Percentiles rank a stretch among this genome's conserved stretches.
These are phyloP conservation scores for Pugionium dolabratum DNA, from an alignment of 345 rosid species.

Conservation along the genomic window DNA sequence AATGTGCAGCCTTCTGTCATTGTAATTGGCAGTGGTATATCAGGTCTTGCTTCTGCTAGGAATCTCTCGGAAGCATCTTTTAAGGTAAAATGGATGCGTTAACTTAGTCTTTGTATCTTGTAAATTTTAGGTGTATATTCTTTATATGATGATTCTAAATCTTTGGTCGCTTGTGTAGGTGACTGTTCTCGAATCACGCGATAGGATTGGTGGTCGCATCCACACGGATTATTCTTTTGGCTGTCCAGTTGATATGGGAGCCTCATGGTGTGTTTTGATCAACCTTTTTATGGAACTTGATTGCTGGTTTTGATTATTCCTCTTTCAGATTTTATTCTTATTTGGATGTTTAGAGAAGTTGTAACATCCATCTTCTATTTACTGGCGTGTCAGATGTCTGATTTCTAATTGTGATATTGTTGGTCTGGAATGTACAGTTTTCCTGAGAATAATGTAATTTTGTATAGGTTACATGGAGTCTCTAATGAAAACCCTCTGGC, in stretches of 20 bases:
- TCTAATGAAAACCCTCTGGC: constrained; percentile 93
- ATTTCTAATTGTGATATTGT: background rate
- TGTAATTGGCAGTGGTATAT: constrained; percentile 87
- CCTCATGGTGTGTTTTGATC: constrained; percentile 59
- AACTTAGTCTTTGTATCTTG: no score
- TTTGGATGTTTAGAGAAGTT: background rate
- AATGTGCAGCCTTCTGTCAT: constrained; percentile 60
- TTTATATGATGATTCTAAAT: background rate
- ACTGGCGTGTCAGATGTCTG: background rate
- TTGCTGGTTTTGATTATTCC: background rate
- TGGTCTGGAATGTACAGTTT: background rate
- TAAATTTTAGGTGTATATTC: background rate
- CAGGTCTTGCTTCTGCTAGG: constrained; percentile 87
- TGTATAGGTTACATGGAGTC: constrained; percentile 82
- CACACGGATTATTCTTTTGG: constrained; percentile 91
- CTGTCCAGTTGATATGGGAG: constrained; percentile 92
- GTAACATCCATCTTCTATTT: background rate
- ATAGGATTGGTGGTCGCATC: constrained; percentile 89
- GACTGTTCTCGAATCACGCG: constrained; percentile 72
- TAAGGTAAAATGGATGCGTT: constrained; percentile 45
- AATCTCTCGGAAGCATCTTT: constrained; percentile 66
- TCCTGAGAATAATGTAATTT: background rate
- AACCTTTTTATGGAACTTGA: background rate
- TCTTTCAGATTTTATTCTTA: background rate
- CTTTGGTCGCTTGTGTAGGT: constrained; percentile 48